phyloP scores from a whole-genome alignment of 2,329 filamentous ascomycete genomes.

The Stachybotrys echinatus region DNA sequence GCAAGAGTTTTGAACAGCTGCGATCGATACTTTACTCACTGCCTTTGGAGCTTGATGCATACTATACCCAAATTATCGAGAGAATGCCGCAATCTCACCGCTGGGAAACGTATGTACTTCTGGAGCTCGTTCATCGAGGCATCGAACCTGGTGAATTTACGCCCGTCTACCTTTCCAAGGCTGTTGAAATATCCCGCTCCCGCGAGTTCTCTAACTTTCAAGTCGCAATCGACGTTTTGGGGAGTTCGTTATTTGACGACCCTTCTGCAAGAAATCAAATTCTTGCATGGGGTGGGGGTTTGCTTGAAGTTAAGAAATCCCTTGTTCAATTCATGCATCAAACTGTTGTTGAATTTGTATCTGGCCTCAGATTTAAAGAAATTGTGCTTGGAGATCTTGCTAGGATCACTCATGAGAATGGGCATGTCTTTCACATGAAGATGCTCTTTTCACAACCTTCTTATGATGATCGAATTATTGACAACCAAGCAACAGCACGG shows the following conservation, averaged over 20 bases:
- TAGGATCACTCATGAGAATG: not conserved
- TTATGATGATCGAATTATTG: no score
- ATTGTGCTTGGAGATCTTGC: not conserved
- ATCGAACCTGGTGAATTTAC: no score
- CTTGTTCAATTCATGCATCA: conserved; percentile 1
- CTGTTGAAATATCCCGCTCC: no score
- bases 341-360: not conserved
- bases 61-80: not conserved
- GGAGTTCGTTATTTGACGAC: no score
- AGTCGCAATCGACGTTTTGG: no score
- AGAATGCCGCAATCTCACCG: not conserved
- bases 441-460: not conserved
- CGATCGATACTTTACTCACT: not conserved
- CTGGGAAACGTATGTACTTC: not conserved
- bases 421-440: not conserved
- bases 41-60: not conserved
- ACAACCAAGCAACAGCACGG: no score
- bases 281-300: no score
- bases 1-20: not conserved
- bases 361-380: not conserved
- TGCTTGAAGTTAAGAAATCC: no score
- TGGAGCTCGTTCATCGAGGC: not conserved
- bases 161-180: no score
- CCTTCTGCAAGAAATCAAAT: no score
- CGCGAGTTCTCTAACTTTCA: no score